Evolutionary conservation across 78 protist species (phyloP).

Genomic region (Dictyostelium brefeldianum): DNA sequence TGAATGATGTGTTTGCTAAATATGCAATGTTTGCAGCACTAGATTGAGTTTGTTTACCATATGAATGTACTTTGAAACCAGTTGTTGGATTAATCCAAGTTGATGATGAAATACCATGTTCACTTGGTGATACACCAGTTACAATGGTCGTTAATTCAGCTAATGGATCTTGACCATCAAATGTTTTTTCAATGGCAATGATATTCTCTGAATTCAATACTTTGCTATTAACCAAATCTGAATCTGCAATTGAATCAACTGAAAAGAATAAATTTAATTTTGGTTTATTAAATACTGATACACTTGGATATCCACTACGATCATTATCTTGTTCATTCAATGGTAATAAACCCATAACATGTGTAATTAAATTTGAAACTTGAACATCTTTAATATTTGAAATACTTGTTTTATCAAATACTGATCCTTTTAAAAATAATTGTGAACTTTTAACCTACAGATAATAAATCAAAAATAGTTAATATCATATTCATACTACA

Average conservation of each 20-base stretch:
- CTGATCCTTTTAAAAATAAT: slow-evolving; percentile 57
- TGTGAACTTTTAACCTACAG: slow-evolving; percentile 14
- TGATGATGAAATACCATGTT: slow-evolving; percentile 54
- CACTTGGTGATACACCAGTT: slow-evolving; percentile 66
- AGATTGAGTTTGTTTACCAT: neutral
- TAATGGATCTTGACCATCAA: slow-evolving; percentile 43
- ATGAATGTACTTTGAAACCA: slow-evolving; percentile 31
- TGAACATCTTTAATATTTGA: slow-evolving; percentile 35
- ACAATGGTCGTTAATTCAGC: slow-evolving; percentile 55
- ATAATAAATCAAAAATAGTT: too few relatives aligned
- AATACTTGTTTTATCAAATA: neutral
- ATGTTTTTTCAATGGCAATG: slow-evolving; percentile 36
- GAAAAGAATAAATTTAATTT: slow-evolving; percentile 45
- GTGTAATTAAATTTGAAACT: slow-evolving; percentile 42
- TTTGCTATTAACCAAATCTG: slow-evolving; percentile 25
- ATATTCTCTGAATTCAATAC: slow-evolving; percentile 7
- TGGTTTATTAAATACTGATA: slow-evolving; percentile 78
- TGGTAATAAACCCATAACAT: slow-evolving; percentile 71
- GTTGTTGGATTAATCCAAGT: slow-evolving; percentile 3
- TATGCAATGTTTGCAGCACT: slow-evolving; percentile 54
- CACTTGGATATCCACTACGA: slow-evolving; percentile 18
- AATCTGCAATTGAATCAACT: slow-evolving; percentile 23
- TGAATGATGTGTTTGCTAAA: neutral
- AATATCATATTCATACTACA: too few relatives aligned
- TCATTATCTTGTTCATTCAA: slow-evolving; percentile 7